Evolutionary conservation across 768 basidiomycete species (phyloP), one percentile per base, ranked within the genome.

Genomic region (Mrakia gelida): DNA sequence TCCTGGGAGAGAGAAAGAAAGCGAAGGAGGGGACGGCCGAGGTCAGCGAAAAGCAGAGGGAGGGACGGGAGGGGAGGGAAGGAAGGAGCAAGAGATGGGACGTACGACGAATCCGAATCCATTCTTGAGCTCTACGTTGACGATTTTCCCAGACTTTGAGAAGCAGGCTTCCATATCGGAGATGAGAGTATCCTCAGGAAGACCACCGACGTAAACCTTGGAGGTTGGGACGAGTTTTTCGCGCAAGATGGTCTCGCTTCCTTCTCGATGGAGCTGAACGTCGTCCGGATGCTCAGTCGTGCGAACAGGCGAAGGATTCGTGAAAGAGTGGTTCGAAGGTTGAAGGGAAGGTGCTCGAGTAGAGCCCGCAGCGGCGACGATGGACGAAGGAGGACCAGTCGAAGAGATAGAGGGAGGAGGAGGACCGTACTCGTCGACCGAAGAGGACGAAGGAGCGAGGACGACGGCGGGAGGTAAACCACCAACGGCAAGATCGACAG

Each of bases 201-300:
- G 88, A 80, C 92, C 92, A 83, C 93, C 93, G 83, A 95, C 90
- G 84, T 95, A 95, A 84, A 95, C 91, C 87, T 95, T 95, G 87
- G 93, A 93, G 87, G 92, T 91, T 92, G 94, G 88, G 38, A 70
- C 41, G 59, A 75, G 43, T 11, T 67, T 75, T 3, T 43, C 49
- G 3, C 49, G 34, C 43, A 49, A 76, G 18, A 49, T 28, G 59
- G 75, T 16, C 23, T 54, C 41, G 52, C 65, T 32, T 21, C 28
- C 75, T n/a, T 23, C 34, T 70, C 38, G 67, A 0, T 23, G 41
- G 34, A 13, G 15, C 7, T 26, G 41, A 23, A 70, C 21, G 23
- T 41, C 67, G 41, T 70, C 34, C 26, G 67, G 67, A 45, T 38
- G 34, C 38, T 70, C 18, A n/a, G 34, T 41, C 34, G 59, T n/a